Base-by-base conservation (phyloP, 2,329 filamentous ascomycete species). In the Chrysosporium queenslandicum region DNA sequence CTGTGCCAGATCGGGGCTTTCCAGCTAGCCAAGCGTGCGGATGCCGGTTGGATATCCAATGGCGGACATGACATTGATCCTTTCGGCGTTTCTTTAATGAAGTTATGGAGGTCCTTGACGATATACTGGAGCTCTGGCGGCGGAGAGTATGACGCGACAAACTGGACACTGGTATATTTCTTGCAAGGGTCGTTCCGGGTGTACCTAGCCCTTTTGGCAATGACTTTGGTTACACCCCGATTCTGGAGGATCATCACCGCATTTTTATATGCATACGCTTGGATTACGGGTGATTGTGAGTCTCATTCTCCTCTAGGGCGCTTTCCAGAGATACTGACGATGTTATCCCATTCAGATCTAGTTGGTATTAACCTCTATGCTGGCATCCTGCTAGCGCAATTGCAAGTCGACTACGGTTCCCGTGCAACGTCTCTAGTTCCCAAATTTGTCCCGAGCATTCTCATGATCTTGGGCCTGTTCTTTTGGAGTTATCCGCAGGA, bases 91-190 rank as follows among this genome's bases (percentile, higher is more conserved):
- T 55, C 60, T 18, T 36, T 63, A 8, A 2, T 20, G 6, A 58
- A 57, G 37, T 43, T 62, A 29, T 50, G 60, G 39, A 53, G 53
- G 12, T 59, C 56, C 23, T 30, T 59, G 34, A 57, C 56, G 4
- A 20, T 60, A 7, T 63, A 58, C 41, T 72, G 70, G 70, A 66
- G 66, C 29, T 59, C 60, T 45, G 70, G 68, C 25, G 67, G 63
- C 58, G 63, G 68, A 37, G 64, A 68, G 40, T 72, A 72, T 53
- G 70, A 72, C 54, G 66, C 62, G 27, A 71, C 69, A 43, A 68
- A 71, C 49, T 72, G 70, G 70, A 70, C 70, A 11, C 60, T 72
- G 39, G 66, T 67, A 39, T 60, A 71, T 55, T 72, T 72, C 55
- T 52, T 72, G 37, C 64, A 71, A 50, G 70, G 67, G 20, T 68